These are phyloP conservation scores for Candida chauliodis DNA, from an alignment of 805 yeast genomes.

Conservation along the genomic window DNA sequence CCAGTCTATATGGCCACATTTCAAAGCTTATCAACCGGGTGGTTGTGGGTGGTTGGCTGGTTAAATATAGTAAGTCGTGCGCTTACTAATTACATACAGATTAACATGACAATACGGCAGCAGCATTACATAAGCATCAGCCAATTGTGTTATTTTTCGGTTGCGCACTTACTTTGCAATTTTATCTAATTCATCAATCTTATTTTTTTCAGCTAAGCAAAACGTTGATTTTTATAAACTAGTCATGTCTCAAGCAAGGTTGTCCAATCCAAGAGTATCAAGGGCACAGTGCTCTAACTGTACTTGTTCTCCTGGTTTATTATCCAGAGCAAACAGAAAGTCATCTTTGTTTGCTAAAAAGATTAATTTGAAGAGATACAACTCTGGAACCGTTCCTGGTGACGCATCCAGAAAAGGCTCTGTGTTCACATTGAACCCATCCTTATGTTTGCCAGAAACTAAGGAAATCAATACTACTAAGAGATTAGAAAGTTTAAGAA, in stretches of 20 bases:
- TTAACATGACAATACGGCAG: too few species aligned
- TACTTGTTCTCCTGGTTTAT: constrained; percentile 79
- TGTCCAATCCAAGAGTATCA: constrained; percentile 26
- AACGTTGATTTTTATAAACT: too few species aligned
- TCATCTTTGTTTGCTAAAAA: constrained; percentile 50
- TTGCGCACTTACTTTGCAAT: too few species aligned
- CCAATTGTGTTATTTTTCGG: too few species aligned
- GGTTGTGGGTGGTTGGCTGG: too few species aligned
- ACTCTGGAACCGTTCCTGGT: constrained; percentile 14
- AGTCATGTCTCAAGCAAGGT: constrained; percentile 4
- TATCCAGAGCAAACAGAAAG: constrained; percentile 63
- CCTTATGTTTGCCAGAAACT: constrained; percentile 39
- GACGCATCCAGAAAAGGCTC: constrained; percentile 38
- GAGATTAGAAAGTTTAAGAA: constrained; percentile 61
- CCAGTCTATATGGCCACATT: too few species aligned
- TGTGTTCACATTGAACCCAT: constrained; percentile 39
- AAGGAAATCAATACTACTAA: constrained; percentile 58
- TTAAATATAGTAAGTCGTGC: too few species aligned
- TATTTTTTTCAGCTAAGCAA: too few species aligned
- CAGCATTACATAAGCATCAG: too few species aligned
- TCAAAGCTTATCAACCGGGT: too few species aligned
- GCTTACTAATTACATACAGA: too few species aligned
- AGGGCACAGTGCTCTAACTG: constrained; percentile 64
- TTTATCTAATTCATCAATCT: constrained; percentile 5
- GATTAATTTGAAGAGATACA: constrained; percentile 26